A percentile compares a stretch with the other conserved stretches of the same genome.
phyloP scores from a whole-genome alignment of 2,329 filamentous ascomycete genomes.

The Gnomoniopsis smithogilvyi region DNA sequence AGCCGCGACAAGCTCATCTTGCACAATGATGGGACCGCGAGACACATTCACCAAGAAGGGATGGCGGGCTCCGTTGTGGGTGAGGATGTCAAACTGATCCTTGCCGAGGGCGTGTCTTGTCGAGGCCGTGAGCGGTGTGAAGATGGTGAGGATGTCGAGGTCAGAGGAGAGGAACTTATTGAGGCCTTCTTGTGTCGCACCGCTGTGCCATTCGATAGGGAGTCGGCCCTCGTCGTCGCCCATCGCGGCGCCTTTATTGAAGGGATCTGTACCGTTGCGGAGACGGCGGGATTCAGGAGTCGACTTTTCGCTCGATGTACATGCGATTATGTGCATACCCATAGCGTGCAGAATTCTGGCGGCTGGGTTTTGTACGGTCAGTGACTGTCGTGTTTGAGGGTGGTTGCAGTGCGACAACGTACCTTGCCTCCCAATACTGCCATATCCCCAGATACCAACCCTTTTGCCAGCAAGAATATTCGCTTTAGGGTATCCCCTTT shows the following conservation, averaged over 20 bases:
- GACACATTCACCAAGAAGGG: conserved; percentile 8
- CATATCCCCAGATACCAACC: conserved; percentile 8
- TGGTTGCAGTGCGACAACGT: neutral
- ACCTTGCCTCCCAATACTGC: conserved; percentile 7
- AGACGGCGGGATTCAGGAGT: neutral
- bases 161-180: conserved; percentile 1
- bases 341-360: conserved; percentile 4
- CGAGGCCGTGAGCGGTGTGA: neutral
- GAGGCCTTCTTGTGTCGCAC: neutral
- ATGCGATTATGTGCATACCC: conserved; percentile 8
- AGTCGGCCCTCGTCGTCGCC: conserved; percentile 5
- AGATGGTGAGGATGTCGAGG: conserved; percentile 6
- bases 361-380: neutral
- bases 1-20: conserved; percentile 7
- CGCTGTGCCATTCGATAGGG: conserved; percentile 3
- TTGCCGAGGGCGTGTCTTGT: neutral
- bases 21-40: conserved; percentile 1
- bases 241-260: neutral
- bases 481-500: neutral
- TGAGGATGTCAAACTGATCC: conserved; percentile 6
- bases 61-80: neutral
- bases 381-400: neutral
- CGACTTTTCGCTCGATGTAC: neutral
- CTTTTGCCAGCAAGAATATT: conserved; percentile 1
- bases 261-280: neutral